phyloP scores from a whole-genome alignment of 805 yeast genomes.

The Sugiyamaella qingdaonensis region DNA sequence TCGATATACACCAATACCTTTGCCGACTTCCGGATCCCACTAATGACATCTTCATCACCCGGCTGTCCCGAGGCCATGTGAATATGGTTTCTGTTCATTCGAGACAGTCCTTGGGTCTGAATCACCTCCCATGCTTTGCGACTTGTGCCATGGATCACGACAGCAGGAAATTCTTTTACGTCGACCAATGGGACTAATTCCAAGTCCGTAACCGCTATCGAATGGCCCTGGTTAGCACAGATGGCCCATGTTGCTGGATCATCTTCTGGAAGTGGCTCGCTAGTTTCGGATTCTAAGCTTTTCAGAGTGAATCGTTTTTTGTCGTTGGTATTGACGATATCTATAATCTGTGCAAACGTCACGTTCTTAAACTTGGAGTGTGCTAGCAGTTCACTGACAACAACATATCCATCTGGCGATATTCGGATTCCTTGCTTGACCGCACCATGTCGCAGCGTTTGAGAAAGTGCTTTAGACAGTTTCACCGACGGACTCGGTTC shows the following conservation, averaged over 20 bases:
- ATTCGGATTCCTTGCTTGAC: conserved; percentile 59
- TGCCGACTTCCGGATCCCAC: conserved; percentile 68
- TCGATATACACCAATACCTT: conserved; percentile 62
- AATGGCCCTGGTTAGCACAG: conserved; percentile 96
- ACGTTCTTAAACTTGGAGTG: conserved; percentile 54
- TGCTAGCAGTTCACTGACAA: conserved; percentile 47
- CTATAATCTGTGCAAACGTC: conserved; percentile 52
- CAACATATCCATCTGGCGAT: conserved; percentile 63
- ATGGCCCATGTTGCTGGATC: conserved; percentile 35
- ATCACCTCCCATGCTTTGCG: conserved; percentile 39
- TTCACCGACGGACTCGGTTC: conserved; percentile 29
- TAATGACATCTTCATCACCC: conserved; percentile 45
- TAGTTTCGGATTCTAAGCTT: neutral
- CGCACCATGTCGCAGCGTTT: conserved; percentile 85
- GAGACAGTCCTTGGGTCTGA: conserved; percentile 52
- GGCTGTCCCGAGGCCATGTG: conserved; percentile 71
- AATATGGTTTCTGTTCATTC: conserved; percentile 77
- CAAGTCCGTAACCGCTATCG: conserved; percentile 46
- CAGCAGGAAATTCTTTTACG: conserved; percentile 44
- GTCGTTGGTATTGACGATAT: conserved; percentile 60
- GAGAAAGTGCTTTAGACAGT: conserved; percentile 72
- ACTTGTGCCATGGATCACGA: conserved; percentile 80
- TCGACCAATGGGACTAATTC: conserved; percentile 39
- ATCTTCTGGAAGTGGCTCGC: conserved; percentile 10
- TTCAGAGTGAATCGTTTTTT: conserved; percentile 66